These are phyloP conservation scores for Neofusicoccum sp. DNA, from an alignment of 2,329 filamentous ascomycete species.

Conservation along the genomic window DNA sequence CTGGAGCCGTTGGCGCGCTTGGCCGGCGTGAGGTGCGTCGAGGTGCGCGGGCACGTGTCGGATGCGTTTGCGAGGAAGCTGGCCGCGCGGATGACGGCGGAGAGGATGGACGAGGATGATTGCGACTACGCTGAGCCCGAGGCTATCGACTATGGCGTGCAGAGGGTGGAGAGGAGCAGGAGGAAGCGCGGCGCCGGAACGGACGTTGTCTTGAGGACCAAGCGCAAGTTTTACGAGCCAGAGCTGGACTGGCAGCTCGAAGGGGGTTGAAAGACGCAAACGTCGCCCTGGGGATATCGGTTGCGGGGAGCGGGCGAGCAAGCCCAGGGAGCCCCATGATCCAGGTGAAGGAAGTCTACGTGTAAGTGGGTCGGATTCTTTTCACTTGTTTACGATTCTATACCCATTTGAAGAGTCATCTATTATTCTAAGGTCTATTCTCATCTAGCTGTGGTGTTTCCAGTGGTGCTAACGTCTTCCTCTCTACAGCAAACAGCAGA, in stretches of 20 bases:
- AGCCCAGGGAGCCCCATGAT: background rate
- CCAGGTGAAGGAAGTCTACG: background rate
- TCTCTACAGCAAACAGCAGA: too few relatives aligned
- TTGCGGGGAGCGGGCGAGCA: background rate
- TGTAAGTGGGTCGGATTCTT: background rate
- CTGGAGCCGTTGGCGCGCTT: constrained; percentile 15
- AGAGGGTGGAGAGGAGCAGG: background rate
- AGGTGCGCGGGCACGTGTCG: constrained; percentile 11
- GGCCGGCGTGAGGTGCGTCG: constrained; percentile 8
- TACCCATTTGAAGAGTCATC: background rate
- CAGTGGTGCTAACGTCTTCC: background rate
- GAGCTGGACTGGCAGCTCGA: constrained; percentile 15
- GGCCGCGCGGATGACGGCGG: background rate
- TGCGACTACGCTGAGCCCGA: background rate
- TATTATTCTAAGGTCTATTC: background rate
- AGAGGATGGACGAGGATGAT: background rate
- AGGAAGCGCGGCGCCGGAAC: background rate
- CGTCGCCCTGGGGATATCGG: background rate
- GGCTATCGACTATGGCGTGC: background rate
- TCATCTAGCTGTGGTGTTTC: background rate
- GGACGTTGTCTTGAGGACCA: background rate
- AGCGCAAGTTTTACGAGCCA: constrained; percentile 18
- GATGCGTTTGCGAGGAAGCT: background rate
- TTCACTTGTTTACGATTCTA: background rate
- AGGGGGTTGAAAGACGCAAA: background rate